phyloP scores from a whole-genome alignment of 2,329 filamentous ascomycete species.

The Exophiala dermatitidis region DNA sequence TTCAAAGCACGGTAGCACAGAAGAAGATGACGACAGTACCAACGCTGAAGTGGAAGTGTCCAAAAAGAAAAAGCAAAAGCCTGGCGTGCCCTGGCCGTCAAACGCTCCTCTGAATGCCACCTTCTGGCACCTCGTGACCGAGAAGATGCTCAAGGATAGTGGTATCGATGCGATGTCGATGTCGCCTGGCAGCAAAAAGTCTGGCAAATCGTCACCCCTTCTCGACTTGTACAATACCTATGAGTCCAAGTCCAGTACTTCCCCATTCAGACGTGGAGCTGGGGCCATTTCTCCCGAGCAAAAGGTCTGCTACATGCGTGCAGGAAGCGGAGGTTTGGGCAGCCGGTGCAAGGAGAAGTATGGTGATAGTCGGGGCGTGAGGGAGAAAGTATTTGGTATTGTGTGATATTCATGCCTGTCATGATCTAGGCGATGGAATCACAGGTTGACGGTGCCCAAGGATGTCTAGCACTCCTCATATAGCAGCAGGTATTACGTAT shows the following conservation, averaged over 20 bases:
- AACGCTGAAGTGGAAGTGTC: background rate
- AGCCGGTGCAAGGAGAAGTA: too few relatives aligned
- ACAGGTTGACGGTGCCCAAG: too few relatives aligned
- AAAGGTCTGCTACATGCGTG: conserved; percentile 30
- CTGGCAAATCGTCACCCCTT: conserved; percentile 2
- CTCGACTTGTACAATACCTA: conserved; percentile 28
- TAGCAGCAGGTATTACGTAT: too few relatives aligned
- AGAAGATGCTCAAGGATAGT: conserved; percentile 23
- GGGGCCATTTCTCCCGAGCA: conserved; percentile 21
- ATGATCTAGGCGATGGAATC: background rate
- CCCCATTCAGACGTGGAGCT: conserved; percentile 22
- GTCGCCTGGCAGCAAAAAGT: background rate
- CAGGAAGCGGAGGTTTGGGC: conserved; percentile 17
- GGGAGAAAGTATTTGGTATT: background rate
- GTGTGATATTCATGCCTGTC: too few relatives aligned
- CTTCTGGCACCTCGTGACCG: conserved; percentile 30
- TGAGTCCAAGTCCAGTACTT: conserved; percentile 28
- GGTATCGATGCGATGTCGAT: too few relatives aligned
- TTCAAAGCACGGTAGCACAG: too few relatives aligned
- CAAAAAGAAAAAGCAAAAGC: conserved; percentile 1
- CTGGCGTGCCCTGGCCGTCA: conserved; percentile 22
- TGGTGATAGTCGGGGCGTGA: background rate
- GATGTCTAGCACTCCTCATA: too few relatives aligned
- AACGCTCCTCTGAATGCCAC: conserved; percentile 28
- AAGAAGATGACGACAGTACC: background rate